phyloP scores from a whole-genome alignment of 257 asterid species.

The Nyctanthes arbortristis region DNA sequence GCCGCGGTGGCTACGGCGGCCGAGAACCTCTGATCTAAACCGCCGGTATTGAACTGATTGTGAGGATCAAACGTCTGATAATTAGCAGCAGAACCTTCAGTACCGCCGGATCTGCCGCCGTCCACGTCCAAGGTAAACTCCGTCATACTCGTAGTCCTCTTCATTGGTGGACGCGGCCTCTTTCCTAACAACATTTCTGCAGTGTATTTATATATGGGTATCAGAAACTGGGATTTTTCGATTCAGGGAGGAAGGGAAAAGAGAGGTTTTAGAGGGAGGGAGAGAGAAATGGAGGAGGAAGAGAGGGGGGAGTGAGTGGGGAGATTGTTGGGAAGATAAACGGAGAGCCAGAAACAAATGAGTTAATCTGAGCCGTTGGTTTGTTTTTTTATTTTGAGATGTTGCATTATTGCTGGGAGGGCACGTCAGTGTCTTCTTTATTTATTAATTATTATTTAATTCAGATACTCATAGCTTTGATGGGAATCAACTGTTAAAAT shows the following conservation, averaged over 20 bases:
- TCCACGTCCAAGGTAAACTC: slow-evolving; percentile 56
- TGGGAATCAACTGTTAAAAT: slow-evolving; percentile 27
- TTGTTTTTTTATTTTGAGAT: slow-evolving; percentile 24
- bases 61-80: slow-evolving; percentile 37
- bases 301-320: slow-evolving; percentile 28
- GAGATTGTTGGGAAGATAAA: slow-evolving; percentile 53
- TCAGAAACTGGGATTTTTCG: neutral
- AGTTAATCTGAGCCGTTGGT: slow-evolving; percentile 59
- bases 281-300: neutral
- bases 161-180: slow-evolving; percentile 69
- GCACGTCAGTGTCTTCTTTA: slow-evolving; percentile 40
- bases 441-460: slow-evolving; percentile 6
- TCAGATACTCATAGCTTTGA: slow-evolving; percentile 12
- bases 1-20: slow-evolving; percentile 29
- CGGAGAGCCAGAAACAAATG: slow-evolving; percentile 54
- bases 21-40: slow-evolving; percentile 28
- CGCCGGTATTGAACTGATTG: slow-evolving; percentile 29
- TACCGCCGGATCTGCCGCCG: slow-evolving; percentile 11
- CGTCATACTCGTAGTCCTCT: slow-evolving; percentile 81
- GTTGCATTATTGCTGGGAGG: slow-evolving; percentile 42
- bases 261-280: neutral
- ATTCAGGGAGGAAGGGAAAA: slow-evolving; percentile 1
- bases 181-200: slow-evolving; percentile 62
- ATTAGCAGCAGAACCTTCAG: slow-evolving; percentile 1
- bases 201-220: neutral